Conservation (phyloP, 2,329 filamentous ascomycete genomes). For the Leptographium flavum region DNA sequence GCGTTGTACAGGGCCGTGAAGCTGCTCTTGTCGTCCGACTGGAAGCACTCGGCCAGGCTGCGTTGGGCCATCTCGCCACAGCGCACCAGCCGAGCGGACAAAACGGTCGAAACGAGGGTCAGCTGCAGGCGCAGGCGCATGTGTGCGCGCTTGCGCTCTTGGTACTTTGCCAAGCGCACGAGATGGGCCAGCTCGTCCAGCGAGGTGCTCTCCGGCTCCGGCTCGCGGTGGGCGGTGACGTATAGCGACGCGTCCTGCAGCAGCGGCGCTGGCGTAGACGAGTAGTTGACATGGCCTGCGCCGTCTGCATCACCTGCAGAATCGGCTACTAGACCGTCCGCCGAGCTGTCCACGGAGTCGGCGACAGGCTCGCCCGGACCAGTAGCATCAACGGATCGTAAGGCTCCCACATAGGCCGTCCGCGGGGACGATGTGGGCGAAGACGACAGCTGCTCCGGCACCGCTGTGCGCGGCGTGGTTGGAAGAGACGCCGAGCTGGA, state of each 20-base stretch:
- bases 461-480: neutral
- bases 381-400: too few relatives aligned
- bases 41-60: slow-evolving; percentile 65
- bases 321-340: slow-evolving; percentile 8
- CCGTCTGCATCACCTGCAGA: slow-evolving; percentile 24
- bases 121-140: slow-evolving; percentile 60
- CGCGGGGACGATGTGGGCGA: neutral
- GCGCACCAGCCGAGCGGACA: slow-evolving; percentile 59
- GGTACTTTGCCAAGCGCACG: slow-evolving; percentile 64
- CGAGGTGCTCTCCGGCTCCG: slow-evolving; percentile 51
- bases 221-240: slow-evolving; percentile 43
- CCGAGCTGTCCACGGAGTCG: too few relatives aligned
- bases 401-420: too few relatives aligned
- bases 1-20: slow-evolving; percentile 66
- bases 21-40: slow-evolving; percentile 62
- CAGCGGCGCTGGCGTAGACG: slow-evolving; percentile 34
- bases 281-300: slow-evolving; percentile 26
- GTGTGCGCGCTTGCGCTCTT: slow-evolving; percentile 65
- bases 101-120: slow-evolving; percentile 58
- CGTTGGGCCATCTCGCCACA: slow-evolving; percentile 62
- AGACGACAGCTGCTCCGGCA: neutral
- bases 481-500: neutral
- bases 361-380: too few relatives aligned
- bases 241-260: slow-evolving; percentile 53
- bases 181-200: slow-evolving; percentile 67